Base-by-base conservation (phyloP, 768 basidiomycete genomes). In the Hortiboletus flavorubellus region DNA sequence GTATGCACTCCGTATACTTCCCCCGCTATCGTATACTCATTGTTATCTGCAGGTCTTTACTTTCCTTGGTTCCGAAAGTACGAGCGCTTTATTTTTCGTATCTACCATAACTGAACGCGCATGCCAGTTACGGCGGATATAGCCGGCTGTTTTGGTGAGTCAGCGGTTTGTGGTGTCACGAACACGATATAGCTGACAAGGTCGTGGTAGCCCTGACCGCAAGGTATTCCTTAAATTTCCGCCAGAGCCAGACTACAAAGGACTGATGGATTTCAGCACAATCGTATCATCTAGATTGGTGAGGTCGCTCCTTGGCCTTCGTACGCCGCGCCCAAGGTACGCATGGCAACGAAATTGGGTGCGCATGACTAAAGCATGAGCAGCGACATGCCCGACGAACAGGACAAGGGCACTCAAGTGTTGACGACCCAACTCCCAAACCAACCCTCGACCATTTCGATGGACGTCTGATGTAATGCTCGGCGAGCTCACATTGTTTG, bases 271-370 rank as follows among this genome's bases (percentile, higher is more conserved):
- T 38, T 53, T 38, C 45, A 64, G 62, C 11, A 55, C 44, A 16
- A 64, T 64, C 5, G 55, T 10, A 21, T 64, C 62, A 10, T 57
- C 46, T 31, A 57, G 51, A 41, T 55, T 42, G 5, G 61, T 63
- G 48, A 60, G 46, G 18, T 63, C 55, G 6, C 62, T 63, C 46
- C 50, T 63, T 9, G 26, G 9, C 5, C 9, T 59, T 35, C 45
- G 11, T 23, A 11, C 7, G 6, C 2, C 39, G 2, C 21, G 9
- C 6, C 0, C 34, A 35, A 48, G 58, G 61, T 59, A 35, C 1
- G 55, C 8, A 40, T 16, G 6, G 6, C 11, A 15, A 33, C 3
- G 14, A 23, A 14, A 23, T 29, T 33, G 1, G 8, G 35, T 42
- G 2, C 10, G 8, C 15, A 29, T 18, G 4, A 38, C 56, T 59